Percentiles rank a stretch among this genome's conserved stretches.
Evolutionary conservation across 345 rosid species (phyloP).

Genomic region (Brassica cretica): DNA sequence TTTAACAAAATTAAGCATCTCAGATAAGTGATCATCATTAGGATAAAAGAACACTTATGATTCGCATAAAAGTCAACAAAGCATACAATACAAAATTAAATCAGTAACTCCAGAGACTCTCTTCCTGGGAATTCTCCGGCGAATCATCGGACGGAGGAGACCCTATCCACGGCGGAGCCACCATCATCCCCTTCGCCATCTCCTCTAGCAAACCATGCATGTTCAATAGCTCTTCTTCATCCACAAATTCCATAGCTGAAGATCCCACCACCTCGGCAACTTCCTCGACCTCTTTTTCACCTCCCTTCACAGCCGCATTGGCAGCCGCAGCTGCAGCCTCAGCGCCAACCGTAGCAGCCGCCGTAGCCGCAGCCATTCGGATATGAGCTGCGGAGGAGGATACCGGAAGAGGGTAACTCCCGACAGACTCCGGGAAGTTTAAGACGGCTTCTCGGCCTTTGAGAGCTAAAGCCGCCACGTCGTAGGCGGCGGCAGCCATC

Average conservation of each 20-base stretch:
- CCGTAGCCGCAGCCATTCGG: constrained; percentile 63
- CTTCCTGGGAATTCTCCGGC: constrained; percentile 62
- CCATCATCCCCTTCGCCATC: constrained; percentile 92
- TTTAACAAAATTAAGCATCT: constrained; percentile 22
- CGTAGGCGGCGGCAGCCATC: constrained; percentile 90
- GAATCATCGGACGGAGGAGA: constrained; percentile 62
- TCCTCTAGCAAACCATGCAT: constrained; percentile 83
- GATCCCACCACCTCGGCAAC: constrained; percentile 23
- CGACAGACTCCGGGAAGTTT: constrained; percentile 63
- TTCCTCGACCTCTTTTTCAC: constrained; percentile 2
- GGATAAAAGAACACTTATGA: constrained; percentile 21
- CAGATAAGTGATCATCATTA: constrained; percentile 27
- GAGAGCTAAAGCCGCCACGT: constrained; percentile 79
- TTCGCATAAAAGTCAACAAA: background rate
- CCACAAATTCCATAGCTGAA: constrained; percentile 43
- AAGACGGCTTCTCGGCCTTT: constrained; percentile 60
- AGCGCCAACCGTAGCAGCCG: constrained; percentile 52
- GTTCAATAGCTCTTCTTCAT: constrained; percentile 74
- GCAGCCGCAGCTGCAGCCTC: constrained; percentile 43
- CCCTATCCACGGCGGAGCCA: constrained; percentile 77
- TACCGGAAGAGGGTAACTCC: constrained; percentile 58
- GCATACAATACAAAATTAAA: background rate
- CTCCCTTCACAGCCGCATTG: constrained; percentile 24
- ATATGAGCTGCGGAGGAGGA: constrained; percentile 66
- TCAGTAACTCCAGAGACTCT: constrained; percentile 74